Base-by-base conservation (phyloP, 495 filamentous ascomycete species). In the Penicillium arizonense region DNA sequence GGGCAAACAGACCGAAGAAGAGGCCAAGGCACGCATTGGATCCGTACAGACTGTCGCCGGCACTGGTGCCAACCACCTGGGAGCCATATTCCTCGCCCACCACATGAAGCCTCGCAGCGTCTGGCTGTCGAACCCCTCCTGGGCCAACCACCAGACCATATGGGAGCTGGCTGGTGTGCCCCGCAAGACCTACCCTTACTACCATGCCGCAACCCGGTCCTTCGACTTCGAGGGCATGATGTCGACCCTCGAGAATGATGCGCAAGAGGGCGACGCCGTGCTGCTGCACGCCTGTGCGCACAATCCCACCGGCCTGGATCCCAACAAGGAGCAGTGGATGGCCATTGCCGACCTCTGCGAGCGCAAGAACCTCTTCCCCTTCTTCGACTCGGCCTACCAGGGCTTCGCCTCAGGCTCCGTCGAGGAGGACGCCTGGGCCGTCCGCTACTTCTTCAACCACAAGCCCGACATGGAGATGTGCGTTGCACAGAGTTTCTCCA, bases 51-150 rank as follows among this genome's bases (percentile, higher is more conserved):
- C 91, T 56, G 89, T 97, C 72, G 95, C 92, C 47, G 92, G 92
- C 53, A 97, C 92, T 34, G 92, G 92, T 52, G 90, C 92, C 35
- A 85, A 95, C 47, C 92, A 96, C 60, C 73, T 96, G 5, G 92
- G 92, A 48, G 89, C 87, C 51, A 79, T 91, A 52, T 96, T 97
- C 79, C 84, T 97, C 47, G 77, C 86, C 45, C 58, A 64, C 38
- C 71, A 74, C 60, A 70, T 75, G 68, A 76, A 75, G 51, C 75
- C 73, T 16, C 64, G 65, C 44, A 65, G 56, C 36, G 75, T 78
- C 45, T 77, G 73, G 74, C 62, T 78, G 46, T 78, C 75, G 35
- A 68, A 72, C 55, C 75, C 75, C 1, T 78, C 77, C 1, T 79
- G 77, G 77, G 65, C 73, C 32, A 79, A 78, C 62, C 77, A 79